A percentile compares a stretch with the other conserved stretches of the same genome.
These are phyloP conservation scores for Spathaspora boniae DNA, from an alignment of 805 yeast genomes.

Conservation along the genomic window DNA sequence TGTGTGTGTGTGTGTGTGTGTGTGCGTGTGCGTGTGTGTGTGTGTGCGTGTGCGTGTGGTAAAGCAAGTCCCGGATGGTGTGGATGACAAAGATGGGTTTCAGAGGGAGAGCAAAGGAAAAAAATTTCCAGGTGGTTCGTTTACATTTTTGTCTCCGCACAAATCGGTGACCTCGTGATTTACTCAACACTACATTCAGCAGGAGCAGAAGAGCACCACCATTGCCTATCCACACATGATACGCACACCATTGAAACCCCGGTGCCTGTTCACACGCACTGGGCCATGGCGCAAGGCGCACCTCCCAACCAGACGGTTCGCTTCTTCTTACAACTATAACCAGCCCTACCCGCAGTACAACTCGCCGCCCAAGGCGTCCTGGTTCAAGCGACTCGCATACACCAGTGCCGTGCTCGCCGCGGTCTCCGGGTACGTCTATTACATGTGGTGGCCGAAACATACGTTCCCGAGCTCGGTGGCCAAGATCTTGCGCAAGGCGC, in stretches of 20 bases:
- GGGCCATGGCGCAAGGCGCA: too few species aligned
- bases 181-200: too few species aligned
- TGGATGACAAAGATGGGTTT: background rate
- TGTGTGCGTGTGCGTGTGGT: background rate
- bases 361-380: constrained; percentile 12
- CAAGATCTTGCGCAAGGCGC: constrained; percentile 62
- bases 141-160: too few species aligned
- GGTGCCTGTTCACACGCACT: too few species aligned
- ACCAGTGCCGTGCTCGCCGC: constrained; percentile 12
- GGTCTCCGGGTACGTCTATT: constrained; percentile 27
- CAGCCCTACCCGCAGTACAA: constrained; percentile 14
- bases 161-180: too few species aligned
- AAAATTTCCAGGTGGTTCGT: too few species aligned
- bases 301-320: too few species aligned
- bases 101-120: background rate
- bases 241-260: too few species aligned
- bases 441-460: constrained; percentile 62
- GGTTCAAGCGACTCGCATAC: constrained; percentile 12
- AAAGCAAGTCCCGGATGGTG: background rate
- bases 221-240: too few species aligned
- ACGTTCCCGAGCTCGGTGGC: constrained; percentile 72
- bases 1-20: background rate
- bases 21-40: background rate
- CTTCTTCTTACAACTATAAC: constrained; percentile 9
- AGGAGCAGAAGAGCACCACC: too few species aligned